Evolutionary conservation across 768 basidiomycete species (phyloP).

Genomic region (Leccinellum rugosiceps): DNA sequence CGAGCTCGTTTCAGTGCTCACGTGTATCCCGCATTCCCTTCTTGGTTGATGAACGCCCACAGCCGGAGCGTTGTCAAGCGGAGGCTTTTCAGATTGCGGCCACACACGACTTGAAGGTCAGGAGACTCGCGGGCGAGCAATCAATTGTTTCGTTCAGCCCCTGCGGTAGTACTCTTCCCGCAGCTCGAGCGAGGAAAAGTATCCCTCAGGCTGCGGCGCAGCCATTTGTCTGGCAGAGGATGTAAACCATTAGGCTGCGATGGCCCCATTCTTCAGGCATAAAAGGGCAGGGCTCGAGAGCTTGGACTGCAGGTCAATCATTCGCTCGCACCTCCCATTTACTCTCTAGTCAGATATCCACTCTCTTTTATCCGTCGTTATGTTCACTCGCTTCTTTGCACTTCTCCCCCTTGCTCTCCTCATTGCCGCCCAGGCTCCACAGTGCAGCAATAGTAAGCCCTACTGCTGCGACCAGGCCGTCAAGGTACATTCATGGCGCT

Average conservation of each 20-base stretch:
- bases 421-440: conserved; percentile 1
- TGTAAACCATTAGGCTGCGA: background rate
- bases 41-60: background rate
- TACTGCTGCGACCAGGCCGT: background rate
- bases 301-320: background rate
- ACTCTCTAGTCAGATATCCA: background rate
- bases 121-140: background rate
- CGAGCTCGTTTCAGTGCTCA: background rate
- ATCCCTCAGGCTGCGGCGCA: background rate
- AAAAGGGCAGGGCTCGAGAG: background rate
- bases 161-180: background rate
- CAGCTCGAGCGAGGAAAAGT: background rate
- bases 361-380: background rate
- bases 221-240: background rate
- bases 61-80: background rate
- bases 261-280: background rate
- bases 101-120: background rate
- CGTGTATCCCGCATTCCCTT: background rate
- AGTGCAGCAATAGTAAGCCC: background rate
- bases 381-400: conserved; percentile 21
- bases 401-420: conserved; percentile 16
- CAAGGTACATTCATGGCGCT: background rate
- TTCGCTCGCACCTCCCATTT: background rate
- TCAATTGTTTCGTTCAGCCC: background rate
- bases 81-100: background rate